Evolutionary conservation across 345 rosid species (phyloP).

Genomic region (Arabis alpina): DNA sequence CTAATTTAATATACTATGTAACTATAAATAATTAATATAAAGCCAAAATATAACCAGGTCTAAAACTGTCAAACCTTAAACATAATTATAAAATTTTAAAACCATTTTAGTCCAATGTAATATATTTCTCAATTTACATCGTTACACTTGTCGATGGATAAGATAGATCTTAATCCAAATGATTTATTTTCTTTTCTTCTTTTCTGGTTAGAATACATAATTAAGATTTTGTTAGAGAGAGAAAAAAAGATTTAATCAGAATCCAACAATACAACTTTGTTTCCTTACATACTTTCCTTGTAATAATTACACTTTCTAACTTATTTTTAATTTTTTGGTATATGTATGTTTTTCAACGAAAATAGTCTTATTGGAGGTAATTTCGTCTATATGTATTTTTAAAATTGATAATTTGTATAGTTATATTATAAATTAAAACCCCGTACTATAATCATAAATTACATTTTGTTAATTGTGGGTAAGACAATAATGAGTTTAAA

Average conservation of each 20-base stretch:
- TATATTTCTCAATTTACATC: background rate
- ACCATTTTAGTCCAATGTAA: background rate
- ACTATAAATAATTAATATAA: too few species aligned
- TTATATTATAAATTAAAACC: too few species aligned
- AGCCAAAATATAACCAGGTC: background rate
- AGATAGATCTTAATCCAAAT: background rate
- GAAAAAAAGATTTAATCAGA: background rate
- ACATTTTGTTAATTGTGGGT: too few species aligned
- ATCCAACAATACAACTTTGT: constrained; percentile 13
- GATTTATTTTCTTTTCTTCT: background rate
- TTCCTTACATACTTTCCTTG: constrained; percentile 8
- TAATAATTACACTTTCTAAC: background rate
- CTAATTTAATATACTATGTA: too few species aligned
- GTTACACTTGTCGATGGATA: constrained; percentile 8
- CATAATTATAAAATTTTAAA: background rate
- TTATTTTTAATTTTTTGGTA: background rate
- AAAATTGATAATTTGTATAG: too few species aligned
- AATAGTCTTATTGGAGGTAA: background rate
- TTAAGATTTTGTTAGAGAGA: background rate
- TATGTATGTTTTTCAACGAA: background rate
- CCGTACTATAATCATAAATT: too few species aligned
- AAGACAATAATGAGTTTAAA: too few species aligned
- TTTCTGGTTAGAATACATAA: constrained; percentile 24
- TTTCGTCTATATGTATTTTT: background rate
- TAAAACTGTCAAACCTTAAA: background rate